Percentiles rank a stretch among this genome's conserved stretches.
phyloP scores from a whole-genome alignment of 768 basidiomycete species.

The Collybia mongolica region DNA sequence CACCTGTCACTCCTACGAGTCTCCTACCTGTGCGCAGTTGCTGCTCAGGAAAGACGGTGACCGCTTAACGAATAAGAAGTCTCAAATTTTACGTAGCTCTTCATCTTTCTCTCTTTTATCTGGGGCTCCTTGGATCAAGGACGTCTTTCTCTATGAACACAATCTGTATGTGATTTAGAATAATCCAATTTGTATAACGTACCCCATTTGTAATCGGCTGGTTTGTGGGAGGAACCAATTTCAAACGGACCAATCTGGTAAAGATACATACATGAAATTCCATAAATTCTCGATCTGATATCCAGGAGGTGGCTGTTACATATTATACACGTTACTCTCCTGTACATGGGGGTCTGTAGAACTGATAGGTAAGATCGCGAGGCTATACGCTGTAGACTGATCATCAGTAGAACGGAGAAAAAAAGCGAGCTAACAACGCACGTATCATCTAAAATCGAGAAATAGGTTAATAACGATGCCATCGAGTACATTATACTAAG shows the following conservation, averaged over 20 bases:
- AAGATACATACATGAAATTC: too few species aligned
- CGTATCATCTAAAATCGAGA: constrained; percentile 51
- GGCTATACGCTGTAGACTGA: not conserved
- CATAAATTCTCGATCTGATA: too few species aligned
- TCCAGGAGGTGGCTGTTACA: too few species aligned
- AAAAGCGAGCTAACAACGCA: constrained; percentile 30
- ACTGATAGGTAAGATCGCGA: too few species aligned
- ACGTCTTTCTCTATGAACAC: not conserved
- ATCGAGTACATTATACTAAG: not conserved
- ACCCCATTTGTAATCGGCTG: not conserved
- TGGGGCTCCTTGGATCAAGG: not conserved
- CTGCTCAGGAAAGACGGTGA: constrained; percentile 22
- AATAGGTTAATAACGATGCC: constrained; percentile 14
- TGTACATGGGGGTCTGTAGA: too few species aligned
- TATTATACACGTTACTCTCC: too few species aligned
- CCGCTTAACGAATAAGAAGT: not conserved
- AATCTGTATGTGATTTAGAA: not conserved
- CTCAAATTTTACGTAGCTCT: not conserved
- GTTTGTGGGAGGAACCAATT: too few species aligned
- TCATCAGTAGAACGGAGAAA: not conserved
- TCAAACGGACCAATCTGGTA: too few species aligned
- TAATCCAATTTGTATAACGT: too few species aligned
- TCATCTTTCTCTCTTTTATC: constrained; percentile 2
- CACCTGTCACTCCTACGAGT: too few species aligned
- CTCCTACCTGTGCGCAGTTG: constrained; percentile 19